Conservation (phyloP, 2,329 filamentous ascomycete species). For the Claviceps maximensis region DNA sequence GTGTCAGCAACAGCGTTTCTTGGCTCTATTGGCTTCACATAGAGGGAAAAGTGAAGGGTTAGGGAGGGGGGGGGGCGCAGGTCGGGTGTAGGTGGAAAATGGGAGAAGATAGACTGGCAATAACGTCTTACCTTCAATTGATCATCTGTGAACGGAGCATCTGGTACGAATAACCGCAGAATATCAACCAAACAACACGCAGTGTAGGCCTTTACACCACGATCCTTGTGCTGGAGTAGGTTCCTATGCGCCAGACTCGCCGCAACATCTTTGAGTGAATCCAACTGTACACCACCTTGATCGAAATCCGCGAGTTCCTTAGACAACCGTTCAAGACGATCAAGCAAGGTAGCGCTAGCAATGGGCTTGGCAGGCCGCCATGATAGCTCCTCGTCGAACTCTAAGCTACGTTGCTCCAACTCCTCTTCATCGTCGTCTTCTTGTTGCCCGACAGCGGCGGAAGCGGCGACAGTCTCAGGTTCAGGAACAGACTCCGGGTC, state of each 20-base stretch:
- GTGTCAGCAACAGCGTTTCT: constrained; percentile 6
- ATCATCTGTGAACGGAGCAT: constrained; percentile 82
- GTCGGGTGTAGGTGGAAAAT: too few species aligned
- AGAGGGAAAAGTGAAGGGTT: not conserved
- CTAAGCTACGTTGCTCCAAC: constrained; percentile 31
- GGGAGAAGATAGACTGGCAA: too few species aligned
- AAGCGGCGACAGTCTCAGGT: constrained; percentile 3
- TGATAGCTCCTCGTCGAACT: constrained; percentile 75
- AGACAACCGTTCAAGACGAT: constrained; percentile 65
- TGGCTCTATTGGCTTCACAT: not conserved
- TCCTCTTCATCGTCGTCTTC: constrained; percentile 7
- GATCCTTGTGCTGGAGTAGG: constrained; percentile 81
- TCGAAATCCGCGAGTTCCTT: constrained; percentile 77
- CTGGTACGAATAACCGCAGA: constrained; percentile 79
- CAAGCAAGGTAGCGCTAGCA: constrained; percentile 65
- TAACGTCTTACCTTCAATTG: constrained; percentile 65
- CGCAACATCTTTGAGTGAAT: constrained; percentile 73
- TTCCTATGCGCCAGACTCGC: constrained; percentile 74
- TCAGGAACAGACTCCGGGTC: constrained; percentile 5
- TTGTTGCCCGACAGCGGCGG: constrained; percentile 1
- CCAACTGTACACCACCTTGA: constrained; percentile 70
- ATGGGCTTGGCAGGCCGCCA: constrained; percentile 91
- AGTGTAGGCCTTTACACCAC: constrained; percentile 79
- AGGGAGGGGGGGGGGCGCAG: constrained; percentile 11
- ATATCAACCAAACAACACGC: constrained; percentile 88